These are phyloP conservation scores for rapeseed (Brassica napus) DNA, from an alignment of 345 rosid genomes.

Conservation along the genomic window Da-Ae NC_063443.1:1472001-1472500, in stretches of 20 bases:
- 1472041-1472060: constrained; percentile 51
- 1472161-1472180: constrained; percentile 46
- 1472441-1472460: constrained; percentile 51
- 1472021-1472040: constrained; percentile 50
- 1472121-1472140: constrained; percentile 48
- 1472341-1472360: constrained; percentile 49
- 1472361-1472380: constrained; percentile 63
- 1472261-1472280: constrained; percentile 64
- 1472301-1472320: constrained; percentile 78
- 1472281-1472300: constrained; percentile 68
- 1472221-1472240: constrained; percentile 70
- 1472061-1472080: constrained; percentile 60
- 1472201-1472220: constrained; percentile 73
- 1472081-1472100: constrained; percentile 60
- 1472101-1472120: constrained; percentile 62
- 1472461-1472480: constrained; percentile 65
- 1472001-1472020: constrained; percentile 68
- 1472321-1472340: constrained; percentile 62
- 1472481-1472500: constrained; percentile 70
- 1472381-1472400: constrained; percentile 69
- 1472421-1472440: constrained; percentile 63
- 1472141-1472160: constrained; percentile 52
- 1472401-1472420: constrained; percentile 66
- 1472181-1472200: constrained; percentile 80
- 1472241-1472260: constrained; percentile 77